Evolutionary conservation across 176 grass and related monocot genomes (phyloP), one percentile per base, ranked within the genome.

Genomic region (Triticum monococcum): DNA sequence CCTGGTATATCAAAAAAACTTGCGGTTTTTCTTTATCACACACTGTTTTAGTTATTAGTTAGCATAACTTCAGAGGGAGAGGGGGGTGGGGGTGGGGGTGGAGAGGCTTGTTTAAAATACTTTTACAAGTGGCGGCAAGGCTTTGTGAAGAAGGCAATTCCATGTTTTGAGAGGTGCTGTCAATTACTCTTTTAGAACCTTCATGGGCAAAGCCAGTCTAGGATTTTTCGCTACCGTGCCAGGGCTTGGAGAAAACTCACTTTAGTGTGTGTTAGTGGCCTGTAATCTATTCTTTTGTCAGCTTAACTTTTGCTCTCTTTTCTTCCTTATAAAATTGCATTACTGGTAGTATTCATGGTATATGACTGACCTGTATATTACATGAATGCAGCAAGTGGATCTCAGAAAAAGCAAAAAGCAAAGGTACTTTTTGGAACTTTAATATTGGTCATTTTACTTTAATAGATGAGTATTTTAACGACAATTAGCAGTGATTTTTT

Each of bases 331-430:
- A 75, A 60, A 69, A 52, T 11, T 43, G 4, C 64, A 11, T 45
- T 40, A 36, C 32, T 33, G 32, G 32, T 33, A 26, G 9, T 57
- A 45, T 87, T 72, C 18, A 8, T 87, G 64, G 63, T 65, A 56
- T 79, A 31, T 18, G 33, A 24, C 60, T 81, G 59, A 88, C 83
- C 24, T 32, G 46, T 87, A 50, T 63, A 56, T 80, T 45, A 40
- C 13, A 64, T 83, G 33, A 43, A 86, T 91, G 89, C 35, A 96
- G 89, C 62, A 12, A 88, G 62, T 10, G 46, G 77, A 73, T 79
- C 68, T 45, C 32, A 30, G 26, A 89, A 46, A 70, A 91, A 84
- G 52, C 70, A 84, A 80, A 96, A 83, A 72, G 8, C 36, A 69
- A 72, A 92, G 91, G 84, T 92, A 78, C 30, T 71, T 35, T 68